These are phyloP conservation scores for Hypomontagnella submonticulosa DNA, from an alignment of 495 filamentous ascomycete genomes.

Conservation along the genomic window DNA sequence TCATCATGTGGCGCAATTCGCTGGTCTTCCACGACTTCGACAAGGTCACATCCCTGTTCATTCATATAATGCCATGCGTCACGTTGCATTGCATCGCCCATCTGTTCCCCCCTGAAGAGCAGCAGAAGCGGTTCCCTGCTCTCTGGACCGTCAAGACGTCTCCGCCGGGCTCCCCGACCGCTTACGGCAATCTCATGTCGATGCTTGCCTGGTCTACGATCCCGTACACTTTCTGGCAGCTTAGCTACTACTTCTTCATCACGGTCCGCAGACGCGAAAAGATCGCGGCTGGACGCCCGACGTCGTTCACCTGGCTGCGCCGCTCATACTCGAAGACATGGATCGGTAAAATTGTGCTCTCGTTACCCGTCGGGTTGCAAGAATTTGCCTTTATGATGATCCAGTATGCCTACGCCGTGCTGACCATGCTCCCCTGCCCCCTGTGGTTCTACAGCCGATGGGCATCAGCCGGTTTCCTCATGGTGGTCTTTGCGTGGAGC, in stretches of 20 bases:
- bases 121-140: slow-evolving; percentile 82
- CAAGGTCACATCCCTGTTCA: slow-evolving; percentile 95
- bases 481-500: slow-evolving; percentile 85
- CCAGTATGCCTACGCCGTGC: slow-evolving; percentile 88
- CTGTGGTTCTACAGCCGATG: slow-evolving; percentile 94
- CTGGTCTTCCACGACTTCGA: slow-evolving; percentile 98
- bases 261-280: slow-evolving; percentile 91
- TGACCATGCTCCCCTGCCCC: slow-evolving; percentile 94
- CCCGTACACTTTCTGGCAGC: slow-evolving; percentile 92
- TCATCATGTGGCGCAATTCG: slow-evolving; percentile 99
- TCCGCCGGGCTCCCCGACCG: slow-evolving; percentile 71
- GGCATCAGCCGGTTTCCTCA: slow-evolving; percentile 79
- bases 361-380: slow-evolving; percentile 78
- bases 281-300: slow-evolving; percentile 94
- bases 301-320: slow-evolving; percentile 97
- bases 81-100: slow-evolving; percentile 93
- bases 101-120: slow-evolving; percentile 70
- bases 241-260: slow-evolving; percentile 91
- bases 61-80: slow-evolving; percentile 98
- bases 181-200: slow-evolving; percentile 77
- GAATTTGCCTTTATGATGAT: slow-evolving; percentile 95
- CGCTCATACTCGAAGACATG: slow-evolving; percentile 85
- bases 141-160: slow-evolving; percentile 84
- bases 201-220: slow-evolving; percentile 96
- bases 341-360: slow-evolving; percentile 86